Conservation (phyloP, 768 basidiomycete genomes). For the Ramaria rubella region DNA sequence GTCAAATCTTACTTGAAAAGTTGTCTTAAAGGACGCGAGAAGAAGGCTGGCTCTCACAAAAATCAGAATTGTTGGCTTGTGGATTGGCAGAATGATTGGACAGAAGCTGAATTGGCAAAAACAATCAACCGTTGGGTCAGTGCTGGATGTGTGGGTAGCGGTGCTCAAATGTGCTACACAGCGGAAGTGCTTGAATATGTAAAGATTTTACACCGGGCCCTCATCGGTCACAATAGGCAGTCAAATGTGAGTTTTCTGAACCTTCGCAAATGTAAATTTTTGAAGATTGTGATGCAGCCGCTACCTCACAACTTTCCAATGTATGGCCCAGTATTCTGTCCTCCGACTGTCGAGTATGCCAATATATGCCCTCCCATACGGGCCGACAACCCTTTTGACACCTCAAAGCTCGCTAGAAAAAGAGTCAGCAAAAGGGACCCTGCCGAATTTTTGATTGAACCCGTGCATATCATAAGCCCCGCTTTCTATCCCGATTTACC, state of each 20-base stretch:
- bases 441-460: no score
- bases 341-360: not conserved
- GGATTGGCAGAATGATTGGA: not conserved
- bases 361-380: not conserved
- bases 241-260: not conserved
- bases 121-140: not conserved
- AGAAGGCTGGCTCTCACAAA: not conserved
- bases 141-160: not conserved
- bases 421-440: not conserved
- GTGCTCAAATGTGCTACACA: not conserved
- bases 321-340: not conserved
- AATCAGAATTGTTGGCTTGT: slow-evolving; percentile 4
- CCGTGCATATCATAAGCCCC: not conserved
- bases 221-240: not conserved
- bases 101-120: not conserved
- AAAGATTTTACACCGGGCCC: not conserved
- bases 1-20: no score
- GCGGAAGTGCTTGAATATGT: slow-evolving; percentile 2
- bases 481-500: not conserved
- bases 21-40: no score
- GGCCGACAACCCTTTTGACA: not conserved
- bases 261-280: no score
- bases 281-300: not conserved
- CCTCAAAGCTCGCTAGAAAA: not conserved
- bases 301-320: not conserved